phyloP scores from a whole-genome alignment of 2,329 filamentous ascomycete genomes.

The Botryotinia calthae region DNA sequence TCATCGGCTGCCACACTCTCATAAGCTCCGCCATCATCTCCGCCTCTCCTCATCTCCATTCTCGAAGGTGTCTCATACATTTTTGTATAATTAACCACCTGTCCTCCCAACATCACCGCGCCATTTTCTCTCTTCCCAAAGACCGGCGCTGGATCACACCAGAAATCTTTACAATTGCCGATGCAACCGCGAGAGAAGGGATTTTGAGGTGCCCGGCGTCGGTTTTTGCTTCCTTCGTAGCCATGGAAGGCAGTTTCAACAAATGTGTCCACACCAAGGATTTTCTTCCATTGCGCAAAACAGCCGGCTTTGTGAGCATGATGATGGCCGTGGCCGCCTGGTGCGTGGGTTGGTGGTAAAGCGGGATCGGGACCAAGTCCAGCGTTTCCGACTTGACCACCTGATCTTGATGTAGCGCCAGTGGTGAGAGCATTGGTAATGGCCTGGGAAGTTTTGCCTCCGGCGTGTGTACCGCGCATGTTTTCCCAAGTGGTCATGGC shows the following conservation, averaged over 20 bases:
- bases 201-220: slow-evolving; percentile 57
- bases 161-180: slow-evolving; percentile 95
- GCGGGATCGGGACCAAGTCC: slow-evolving; percentile 63
- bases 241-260: slow-evolving; percentile 83
- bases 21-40: slow-evolving; percentile 30
- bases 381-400: slow-evolving; percentile 65
- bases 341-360: slow-evolving; percentile 43
- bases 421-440: slow-evolving; percentile 75
- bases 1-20: slow-evolving; percentile 36
- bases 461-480: slow-evolving; percentile 74
- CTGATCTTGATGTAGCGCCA: slow-evolving; percentile 60
- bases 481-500: slow-evolving; percentile 97
- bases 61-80: slow-evolving; percentile 77
- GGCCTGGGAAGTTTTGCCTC: slow-evolving; percentile 53
- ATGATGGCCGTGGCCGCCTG: slow-evolving; percentile 41
- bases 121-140: slow-evolving; percentile 75
- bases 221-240: slow-evolving; percentile 52
- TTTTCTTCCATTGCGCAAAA: slow-evolving; percentile 74
- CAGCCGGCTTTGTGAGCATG: slow-evolving; percentile 58
- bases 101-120: slow-evolving; percentile 71
- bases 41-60: slow-evolving; percentile 26
- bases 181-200: slow-evolving; percentile 81
- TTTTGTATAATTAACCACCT: slow-evolving; percentile 78
- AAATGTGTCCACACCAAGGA: slow-evolving; percentile 90
- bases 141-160: slow-evolving; percentile 82